Evolutionary conservation across 306 rosid species (phyloP).

Genomic region (Psophocarpus tetragonolobus): DNA sequence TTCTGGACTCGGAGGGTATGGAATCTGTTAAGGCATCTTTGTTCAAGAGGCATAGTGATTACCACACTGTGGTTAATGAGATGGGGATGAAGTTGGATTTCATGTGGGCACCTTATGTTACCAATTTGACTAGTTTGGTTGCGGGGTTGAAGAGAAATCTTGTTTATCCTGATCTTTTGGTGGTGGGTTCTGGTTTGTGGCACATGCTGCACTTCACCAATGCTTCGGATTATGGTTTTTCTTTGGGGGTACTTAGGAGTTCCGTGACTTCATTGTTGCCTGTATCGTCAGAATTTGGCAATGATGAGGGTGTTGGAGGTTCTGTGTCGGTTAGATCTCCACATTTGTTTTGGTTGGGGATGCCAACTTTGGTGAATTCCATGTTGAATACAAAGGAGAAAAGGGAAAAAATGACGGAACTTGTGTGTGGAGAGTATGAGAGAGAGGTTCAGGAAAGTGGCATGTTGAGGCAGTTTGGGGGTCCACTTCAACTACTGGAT

Average conservation of each 20-base stretch:
- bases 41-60: constrained; percentile 79
- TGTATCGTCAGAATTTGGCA: constrained; percentile 48
- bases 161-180: constrained; percentile 70
- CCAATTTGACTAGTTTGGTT: constrained; percentile 64
- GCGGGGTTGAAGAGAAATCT: constrained; percentile 51
- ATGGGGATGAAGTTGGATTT: constrained; percentile 81
- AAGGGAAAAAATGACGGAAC: constrained; percentile 81
- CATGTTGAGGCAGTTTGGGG: constrained; percentile 64
- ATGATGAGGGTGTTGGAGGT: constrained; percentile 45
- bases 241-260: constrained; percentile 47
- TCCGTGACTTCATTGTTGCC: constrained; percentile 61
- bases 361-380: constrained; percentile 83
- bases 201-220: constrained; percentile 76
- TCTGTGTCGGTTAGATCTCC: constrained; percentile 58
- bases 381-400: constrained; percentile 86
- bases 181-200: constrained; percentile 91
- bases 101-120: constrained; percentile 78
- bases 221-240: constrained; percentile 57
- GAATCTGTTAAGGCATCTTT: constrained; percentile 49
- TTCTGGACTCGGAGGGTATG: constrained; percentile 53
- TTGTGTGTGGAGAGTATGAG: constrained; percentile 60
- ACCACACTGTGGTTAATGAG: constrained; percentile 57
- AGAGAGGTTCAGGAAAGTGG: constrained; percentile 52
- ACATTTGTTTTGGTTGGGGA: constrained; percentile 83
- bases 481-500: constrained; percentile 74